Evolutionary conservation across 345 rosid species (phyloP).

Genomic region (Citrus sinensis): DVS_A1.0 CM039163.1:51382501-51383000

Average conservation of each 20-base stretch:
- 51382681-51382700: conserved; percentile 22
- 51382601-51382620: conserved; percentile 37
- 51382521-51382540: neutral
- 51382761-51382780: neutral
- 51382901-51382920: too few relatives aligned
- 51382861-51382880: too few relatives aligned
- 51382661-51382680: neutral
- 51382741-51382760: conserved; percentile 16
- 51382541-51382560: too few relatives aligned
- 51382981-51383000: neutral
- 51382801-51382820: neutral
- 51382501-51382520: neutral
- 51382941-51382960: too few relatives aligned
- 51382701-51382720: conserved; percentile 6
- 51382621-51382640: neutral
- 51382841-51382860: too few relatives aligned
- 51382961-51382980: neutral
- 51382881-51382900: too few relatives aligned
- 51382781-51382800: neutral
- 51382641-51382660: neutral
- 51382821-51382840: too few relatives aligned
- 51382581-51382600: neutral
- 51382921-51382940: too few relatives aligned
- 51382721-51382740: conserved; percentile 7
- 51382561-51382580: too few relatives aligned